Base-by-base conservation (phyloP, 129 eudicot genomes). In the Centella asiatica region DNA sequence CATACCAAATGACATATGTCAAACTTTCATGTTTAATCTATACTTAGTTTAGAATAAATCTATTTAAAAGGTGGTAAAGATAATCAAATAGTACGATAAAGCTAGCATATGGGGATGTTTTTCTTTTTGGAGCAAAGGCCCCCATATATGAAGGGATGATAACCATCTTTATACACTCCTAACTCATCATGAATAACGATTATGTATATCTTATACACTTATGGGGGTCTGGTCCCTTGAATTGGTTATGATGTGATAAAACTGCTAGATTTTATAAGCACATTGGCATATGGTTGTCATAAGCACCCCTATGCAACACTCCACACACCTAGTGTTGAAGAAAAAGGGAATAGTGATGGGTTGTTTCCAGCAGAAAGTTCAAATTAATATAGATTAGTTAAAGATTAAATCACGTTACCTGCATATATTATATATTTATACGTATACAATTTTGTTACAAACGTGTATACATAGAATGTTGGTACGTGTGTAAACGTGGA, bases 281-380 rank as follows among this genome's bases (percentile, higher is more conserved):
- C 26, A 37, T n/a, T 46, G 26, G 39, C 60, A 69, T 58, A 28
- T 69, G 73, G 66, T n/a, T 68, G 72, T 68, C 57, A 57, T 60
- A 52, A 48, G 53, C 52, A 48, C 47, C 48, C 47, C 67, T 59
- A 29, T 22, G 4, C 67, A 48, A 34, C 36, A 22, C 20, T 33
- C 44, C 39, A 15, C 44, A 59, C 34, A 46, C 28, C 9, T 3
- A 22, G 10, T 23, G 32, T n/a, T n/a, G n/a, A n/a, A n/a, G n/a
- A 44, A 65, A 48, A 48, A 18, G 29, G 54, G 23, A 27, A 5
- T 19, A 6, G 26, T 46, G 40, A 11, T 28, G 37, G 32, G 52
- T 42, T 66, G 12, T 25, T 24, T 59, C 14, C 19, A 4, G 54
- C 39, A 44, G 13, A 44, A 61, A 61, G 52, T 2, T 27, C 17